Evolutionary conservation across 148 eudicot species (phyloP), one percentile per base, ranked within the genome.

Genomic region (Oxyria digyna): DNA sequence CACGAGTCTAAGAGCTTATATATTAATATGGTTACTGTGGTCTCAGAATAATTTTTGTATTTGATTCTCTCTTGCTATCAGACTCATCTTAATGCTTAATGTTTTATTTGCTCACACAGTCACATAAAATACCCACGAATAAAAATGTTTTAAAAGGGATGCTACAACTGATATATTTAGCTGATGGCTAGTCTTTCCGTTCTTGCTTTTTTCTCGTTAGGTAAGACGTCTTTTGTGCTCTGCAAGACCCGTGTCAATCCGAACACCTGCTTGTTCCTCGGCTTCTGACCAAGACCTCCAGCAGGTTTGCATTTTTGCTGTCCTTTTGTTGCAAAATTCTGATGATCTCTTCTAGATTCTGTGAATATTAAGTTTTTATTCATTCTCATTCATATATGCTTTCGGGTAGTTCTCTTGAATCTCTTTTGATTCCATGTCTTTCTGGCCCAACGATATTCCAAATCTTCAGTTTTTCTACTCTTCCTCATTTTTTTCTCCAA

Each of bases 251-350:
- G 91, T 91, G 74, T 80, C 84, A 42, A 88, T 94, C 79, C 97
- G 85, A 68, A 87, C 93, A 74, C 83, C 91, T 72, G 86, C 74
- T 18, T 88, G 80, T 69, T 86, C 97, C 70, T 85, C 91, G 62
- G 87, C 93, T 31, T 82, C 96, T 40, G 99, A 94, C 79, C 99
- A 94, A 81, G 99, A 94, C 73, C 74, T 84, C 71, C 99, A 94
- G 78, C 99, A 94, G 93, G 99, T 94, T 72, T 75, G 74, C 3
- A 37, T 37, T 54, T 38, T 59, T 23, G 46, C 3, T 33, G 23
- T 37, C 48, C 12, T 75, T 75, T 67, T 52, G 62, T 43, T 48
- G 6, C 10, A 14, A 31, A 15, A 14, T 59, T 59, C 20, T 26
- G 8, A 29, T 27, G 35, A 29, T 15, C 20, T 59, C 37, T 59